Percentiles rank a stretch among this genome's conserved stretches.
Evolutionary conservation across 805 yeast genomes (phyloP).

Genomic region (Schwanniomyces occidentalis): DNA sequence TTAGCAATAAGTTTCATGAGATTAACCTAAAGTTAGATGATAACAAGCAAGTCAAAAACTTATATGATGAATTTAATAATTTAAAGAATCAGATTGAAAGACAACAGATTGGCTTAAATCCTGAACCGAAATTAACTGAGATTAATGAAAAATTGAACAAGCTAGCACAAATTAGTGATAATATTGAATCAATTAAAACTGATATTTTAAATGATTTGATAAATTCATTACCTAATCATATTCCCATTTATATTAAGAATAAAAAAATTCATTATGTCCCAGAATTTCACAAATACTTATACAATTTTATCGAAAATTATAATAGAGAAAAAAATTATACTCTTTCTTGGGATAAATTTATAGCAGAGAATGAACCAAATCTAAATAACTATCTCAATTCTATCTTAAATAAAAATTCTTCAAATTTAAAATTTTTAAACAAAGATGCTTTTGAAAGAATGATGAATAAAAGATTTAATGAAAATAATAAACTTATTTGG

Average conservation of each 20-base stretch:
- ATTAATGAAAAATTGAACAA: slow-evolving; percentile 16
- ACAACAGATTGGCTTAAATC: slow-evolving; percentile 7
- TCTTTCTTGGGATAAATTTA: slow-evolving; percentile 23
- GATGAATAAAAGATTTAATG: slow-evolving; percentile 19
- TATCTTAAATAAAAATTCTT: slow-evolving; percentile 5
- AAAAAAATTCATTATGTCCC: slow-evolving; percentile 38
- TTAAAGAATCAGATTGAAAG: slow-evolving; percentile 12
- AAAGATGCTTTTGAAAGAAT: slow-evolving; percentile 23
- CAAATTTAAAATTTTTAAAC: slow-evolving; percentile 15
- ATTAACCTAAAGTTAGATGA: slow-evolving; percentile 5
- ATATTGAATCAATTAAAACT: slow-evolving; percentile 14
- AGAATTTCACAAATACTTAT: slow-evolving; percentile 37
- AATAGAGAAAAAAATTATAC: slow-evolving; percentile 11
- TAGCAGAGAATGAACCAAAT: slow-evolving; percentile 18
- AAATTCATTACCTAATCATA: slow-evolving; percentile 25
- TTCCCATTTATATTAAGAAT: slow-evolving; percentile 34
- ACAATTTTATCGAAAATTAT: slow-evolving; percentile 31
- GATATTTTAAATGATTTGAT: slow-evolving; percentile 20
- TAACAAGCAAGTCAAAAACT: slow-evolving; percentile 6
- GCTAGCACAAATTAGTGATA: slow-evolving; percentile 12
- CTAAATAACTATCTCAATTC: slow-evolving; percentile 18
- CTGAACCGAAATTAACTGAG: slow-evolving; percentile 15
- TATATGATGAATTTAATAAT: slow-evolving; percentile 13
- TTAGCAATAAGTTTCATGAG: slow-evolving; percentile 13
- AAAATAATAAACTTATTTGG: slow-evolving; percentile 23